Base-by-base conservation (phyloP, 2,329 filamentous ascomycete species). In the Pseudogymnoascus pannorum region DNA sequence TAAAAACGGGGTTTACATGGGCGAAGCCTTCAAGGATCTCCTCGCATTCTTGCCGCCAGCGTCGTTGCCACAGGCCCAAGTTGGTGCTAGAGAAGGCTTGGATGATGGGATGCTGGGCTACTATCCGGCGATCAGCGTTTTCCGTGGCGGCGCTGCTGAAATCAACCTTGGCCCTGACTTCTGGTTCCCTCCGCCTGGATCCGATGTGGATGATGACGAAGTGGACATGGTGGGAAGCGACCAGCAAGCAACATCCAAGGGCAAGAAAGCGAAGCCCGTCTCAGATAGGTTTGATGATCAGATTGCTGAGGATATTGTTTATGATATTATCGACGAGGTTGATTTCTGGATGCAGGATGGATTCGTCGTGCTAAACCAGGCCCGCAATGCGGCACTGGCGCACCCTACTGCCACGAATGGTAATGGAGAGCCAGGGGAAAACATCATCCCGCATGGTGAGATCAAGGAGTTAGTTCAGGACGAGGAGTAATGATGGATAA, bases 61-160 rank as follows among this genome's bases (percentile, higher is more conserved):
- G 0, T 96, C 91, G 4, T 86, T 85, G 64, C 87, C 88, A 22
- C 83, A 86, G 63, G 77, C 82, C 5, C 86, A 89, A 65, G 81
- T 88, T 42, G 91, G 89, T 11, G 91, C 90, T 16, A 81, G 94
- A 58, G 89, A 94, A 64, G 91, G 91, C 26, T 85, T 96, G 64
- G 94, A 99, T 71, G 94, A 99, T 70, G 94, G 93, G 35, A 89
- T 94, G 81, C 83, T 97, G 1, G 95, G 94, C 9, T 99, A 99
- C 76, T 96, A 96, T 71, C 94, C 94, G 1, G 91, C 92, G 20
- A 86, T 99, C 18, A 94, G 92, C 68, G 89, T 94, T 20, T 97
- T 97, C 76, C 87, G 89, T 48, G 93, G 92, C 59, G 94, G 93
- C 22, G 89, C 92, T 1, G 92, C 89, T 14, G 90, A 97, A 73